Percentiles rank a stretch among this genome's conserved stretches.
These are phyloP conservation scores for Tolypocladium ovalisporum DNA, from an alignment of 2,329 filamentous ascomycete genomes.

Conservation along the genomic window DNA sequence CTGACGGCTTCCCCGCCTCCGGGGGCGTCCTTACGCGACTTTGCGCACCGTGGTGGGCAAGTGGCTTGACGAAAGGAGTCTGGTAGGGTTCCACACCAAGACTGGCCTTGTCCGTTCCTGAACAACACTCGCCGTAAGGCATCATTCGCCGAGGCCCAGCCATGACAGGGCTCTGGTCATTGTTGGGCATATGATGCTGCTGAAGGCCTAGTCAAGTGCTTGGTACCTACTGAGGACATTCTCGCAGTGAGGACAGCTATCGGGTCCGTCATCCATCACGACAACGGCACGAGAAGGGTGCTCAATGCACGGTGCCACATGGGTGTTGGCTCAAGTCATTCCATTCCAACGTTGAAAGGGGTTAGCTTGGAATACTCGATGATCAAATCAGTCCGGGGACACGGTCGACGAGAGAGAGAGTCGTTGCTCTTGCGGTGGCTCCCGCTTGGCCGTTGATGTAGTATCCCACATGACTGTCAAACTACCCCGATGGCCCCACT, in stretches of 20 bases:
- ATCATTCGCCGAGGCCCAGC: neutral
- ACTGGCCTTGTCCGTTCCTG: neutral
- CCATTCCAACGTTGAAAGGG: neutral
- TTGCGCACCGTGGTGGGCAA: neutral
- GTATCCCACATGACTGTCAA: neutral
- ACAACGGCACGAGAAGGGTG: neutral
- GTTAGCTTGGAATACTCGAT: neutral
- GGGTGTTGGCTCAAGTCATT: too few species aligned
- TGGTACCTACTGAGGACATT: neutral
- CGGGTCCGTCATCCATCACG: neutral
- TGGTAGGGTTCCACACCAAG: neutral
- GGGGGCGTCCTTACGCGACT: neutral
- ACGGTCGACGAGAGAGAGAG: neutral
- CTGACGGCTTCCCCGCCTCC: neutral
- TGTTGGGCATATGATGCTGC: neutral
- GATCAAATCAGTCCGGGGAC: neutral
- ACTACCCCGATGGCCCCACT: neutral
- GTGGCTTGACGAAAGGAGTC: neutral
- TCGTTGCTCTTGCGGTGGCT: neutral
- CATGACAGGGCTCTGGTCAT: neutral
- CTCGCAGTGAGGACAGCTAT: neutral
- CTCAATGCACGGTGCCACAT: neutral
- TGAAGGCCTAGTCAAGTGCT: neutral
- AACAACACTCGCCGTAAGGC: neutral
- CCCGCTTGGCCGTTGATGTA: neutral